Base-by-base conservation (phyloP, 192 early-diverging fungal species). In the Backusella tarrabulga region DNA sequence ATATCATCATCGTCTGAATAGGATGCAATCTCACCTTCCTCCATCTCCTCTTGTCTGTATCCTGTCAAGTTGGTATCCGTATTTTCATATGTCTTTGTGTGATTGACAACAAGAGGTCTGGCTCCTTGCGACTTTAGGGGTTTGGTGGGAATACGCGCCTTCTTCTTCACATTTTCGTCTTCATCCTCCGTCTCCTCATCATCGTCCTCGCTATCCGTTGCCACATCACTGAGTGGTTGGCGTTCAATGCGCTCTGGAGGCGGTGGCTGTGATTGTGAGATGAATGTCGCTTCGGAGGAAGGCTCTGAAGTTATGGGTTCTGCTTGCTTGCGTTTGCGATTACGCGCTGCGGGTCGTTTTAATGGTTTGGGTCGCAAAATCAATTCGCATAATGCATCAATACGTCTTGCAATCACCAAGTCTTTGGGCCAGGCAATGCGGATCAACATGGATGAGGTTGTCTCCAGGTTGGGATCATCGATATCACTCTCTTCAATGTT, bases 401-500 rank as follows among this genome's bases (percentile, higher is more conserved):
- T 85, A n/a, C 88, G 86, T 29, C 87, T 79, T 8, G 82, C 76
- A 76, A 89, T 85, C 12, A 87, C 85, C 26, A 85, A 77, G 34
- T 89, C 88, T 75, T 86, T 86, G 6, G 85, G 83, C 86, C 86
- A 89, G 8, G 83, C 83, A 81, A 89, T 83, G 41, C 85, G 83
- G 23, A 84, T 83, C 3, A 80, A 68, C 42, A 82, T 82, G 11
- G 68, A 36, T 17, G 82, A 41, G 0, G 36, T 63, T 0, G 81
- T 77, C n/a, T 72, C 81, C 12, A 17, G 21, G 4, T 74, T 72
- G 34, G 81, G 68, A 54, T 78, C 74, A 4, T 73, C 32, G 15
- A 75, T 67, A 1, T 44, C 71, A 26, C 74, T 70, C 26, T 66
- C 71, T n/a, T 81, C 74, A 11, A 72, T 56, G 41, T 83, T 79